Percentiles rank a stretch among this genome's conserved stretches.
These are phyloP conservation scores for Colletotrichum theobromicola DNA, from an alignment of 2,329 filamentous ascomycete species.

Conservation along the genomic window DNA sequence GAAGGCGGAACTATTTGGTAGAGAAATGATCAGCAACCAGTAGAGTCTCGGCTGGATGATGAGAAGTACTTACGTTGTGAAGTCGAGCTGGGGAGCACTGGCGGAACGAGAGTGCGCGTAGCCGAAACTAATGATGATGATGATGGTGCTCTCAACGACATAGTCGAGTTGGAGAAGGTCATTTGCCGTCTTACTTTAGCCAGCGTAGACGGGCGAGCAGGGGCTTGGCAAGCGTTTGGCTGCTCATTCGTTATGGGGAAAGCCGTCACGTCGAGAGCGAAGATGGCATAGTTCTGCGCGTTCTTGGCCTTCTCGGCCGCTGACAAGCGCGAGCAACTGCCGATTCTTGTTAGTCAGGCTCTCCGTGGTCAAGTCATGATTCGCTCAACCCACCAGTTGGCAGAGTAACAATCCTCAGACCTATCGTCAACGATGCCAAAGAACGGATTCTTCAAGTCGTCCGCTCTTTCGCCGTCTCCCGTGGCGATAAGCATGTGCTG, in stretches of 20 bases:
- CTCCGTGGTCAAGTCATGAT: background rate
- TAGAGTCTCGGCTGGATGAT: no score
- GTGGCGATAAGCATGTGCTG: background rate
- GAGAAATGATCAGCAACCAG: background rate
- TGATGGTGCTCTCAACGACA: background rate
- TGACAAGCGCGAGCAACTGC: background rate
- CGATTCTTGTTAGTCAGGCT: accelerated
- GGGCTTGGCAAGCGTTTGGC: background rate
- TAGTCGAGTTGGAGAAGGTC: background rate
- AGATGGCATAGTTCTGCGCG: background rate
- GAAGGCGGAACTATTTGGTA: background rate
- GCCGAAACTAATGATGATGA: background rate
- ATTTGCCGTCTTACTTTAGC: background rate
- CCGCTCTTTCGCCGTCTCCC: background rate
- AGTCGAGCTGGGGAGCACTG: background rate
- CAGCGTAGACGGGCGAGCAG: background rate
- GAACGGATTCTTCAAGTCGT: background rate
- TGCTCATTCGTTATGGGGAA: background rate
- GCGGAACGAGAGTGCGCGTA: background rate
- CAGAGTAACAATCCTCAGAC: background rate
- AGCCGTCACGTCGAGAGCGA: background rate
- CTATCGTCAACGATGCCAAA: background rate
- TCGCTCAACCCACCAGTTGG: accelerated
- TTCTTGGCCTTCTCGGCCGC: background rate
- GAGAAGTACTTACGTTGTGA: background rate